A percentile compares a stretch with the other conserved stretches of the same genome.
Conservation (phyloP, 495 filamentous ascomycete genomes). For the Cryomyces minteri region DNA sequence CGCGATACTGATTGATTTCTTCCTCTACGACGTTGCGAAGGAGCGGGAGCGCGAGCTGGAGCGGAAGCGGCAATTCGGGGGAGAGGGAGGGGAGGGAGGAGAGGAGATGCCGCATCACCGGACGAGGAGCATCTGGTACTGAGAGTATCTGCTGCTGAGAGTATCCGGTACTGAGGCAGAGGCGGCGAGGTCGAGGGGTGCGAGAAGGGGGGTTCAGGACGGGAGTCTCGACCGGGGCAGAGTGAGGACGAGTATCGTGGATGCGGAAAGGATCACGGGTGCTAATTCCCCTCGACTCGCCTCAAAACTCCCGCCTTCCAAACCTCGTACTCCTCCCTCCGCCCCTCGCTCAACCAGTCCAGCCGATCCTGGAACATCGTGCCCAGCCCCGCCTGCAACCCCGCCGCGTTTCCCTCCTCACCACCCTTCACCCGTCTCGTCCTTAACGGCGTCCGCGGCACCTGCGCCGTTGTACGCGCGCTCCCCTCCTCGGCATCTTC, state of each 20-base stretch:
- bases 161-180: too few relatives aligned
- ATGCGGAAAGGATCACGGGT: too few relatives aligned
- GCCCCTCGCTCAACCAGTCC: conserved; percentile 59
- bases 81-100: conserved; percentile 9
- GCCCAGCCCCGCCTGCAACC: conserved; percentile 38
- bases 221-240: too few relatives aligned
- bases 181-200: too few relatives aligned
- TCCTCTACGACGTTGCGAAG: conserved; percentile 88
- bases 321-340: conserved; percentile 41
- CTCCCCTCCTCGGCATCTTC: conserved; percentile 13
- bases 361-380: conserved; percentile 76
- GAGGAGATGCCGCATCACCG: conserved; percentile 55
- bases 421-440: conserved; percentile 12
- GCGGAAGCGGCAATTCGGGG: conserved; percentile 3
- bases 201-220: too few relatives aligned
- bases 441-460: neutral
- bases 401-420: neutral
- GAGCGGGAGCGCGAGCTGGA: conserved; percentile 40
- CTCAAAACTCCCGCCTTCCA: conserved; percentile 57
- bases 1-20: conserved; percentile 89
- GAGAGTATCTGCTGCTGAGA: conserved; percentile 8
- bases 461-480: conserved; percentile 9
- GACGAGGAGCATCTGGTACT: conserved; percentile 95
- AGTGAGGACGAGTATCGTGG: too few relatives aligned
- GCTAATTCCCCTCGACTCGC: conserved; percentile 26